These are phyloP conservation scores for Baorangia bicolor DNA, from an alignment of 768 basidiomycete species.

Conservation along the genomic window DNA sequence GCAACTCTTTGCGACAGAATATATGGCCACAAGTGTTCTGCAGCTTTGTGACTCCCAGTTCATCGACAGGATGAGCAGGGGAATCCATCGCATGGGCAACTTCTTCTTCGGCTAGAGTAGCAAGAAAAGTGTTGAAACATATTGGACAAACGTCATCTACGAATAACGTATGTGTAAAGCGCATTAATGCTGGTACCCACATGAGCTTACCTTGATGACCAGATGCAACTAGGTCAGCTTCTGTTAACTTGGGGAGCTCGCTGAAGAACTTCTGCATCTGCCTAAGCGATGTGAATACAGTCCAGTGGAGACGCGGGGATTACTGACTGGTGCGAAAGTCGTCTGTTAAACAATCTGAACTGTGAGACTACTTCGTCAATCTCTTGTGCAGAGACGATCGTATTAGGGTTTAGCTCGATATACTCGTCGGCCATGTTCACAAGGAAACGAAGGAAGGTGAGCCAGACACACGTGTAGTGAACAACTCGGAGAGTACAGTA, in stretches of 20 bases:
- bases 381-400: conserved; percentile 24
- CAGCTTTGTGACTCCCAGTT: conserved; percentile 68
- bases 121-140: conserved; percentile 67
- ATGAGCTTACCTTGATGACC: conserved; percentile 45
- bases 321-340: conserved; percentile 30
- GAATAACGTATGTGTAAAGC: neutral
- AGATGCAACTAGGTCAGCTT: conserved; percentile 45
- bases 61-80: conserved; percentile 67
- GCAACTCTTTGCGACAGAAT: conserved; percentile 82
- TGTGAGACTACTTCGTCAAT: conserved; percentile 33
- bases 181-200: neutral
- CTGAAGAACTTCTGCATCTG: conserved; percentile 41
- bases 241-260: conserved; percentile 49
- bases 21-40: conserved; percentile 57
- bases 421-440: conserved; percentile 24
- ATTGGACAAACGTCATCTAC: conserved; percentile 74
- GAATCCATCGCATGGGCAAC: conserved; percentile 74
- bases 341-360: conserved; percentile 26
- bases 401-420: conserved; percentile 4
- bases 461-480: conserved; percentile 8
- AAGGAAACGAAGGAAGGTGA: neutral
- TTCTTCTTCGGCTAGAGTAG: conserved; percentile 74
- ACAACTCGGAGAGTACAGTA: neutral
- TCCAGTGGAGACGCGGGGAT: neutral
- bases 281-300: conserved; percentile 22